Percentiles rank a stretch among this genome's conserved stretches.
Conservation (phyloP, 345 rosid species). For the Eucalyptus paniculata region DNA sequence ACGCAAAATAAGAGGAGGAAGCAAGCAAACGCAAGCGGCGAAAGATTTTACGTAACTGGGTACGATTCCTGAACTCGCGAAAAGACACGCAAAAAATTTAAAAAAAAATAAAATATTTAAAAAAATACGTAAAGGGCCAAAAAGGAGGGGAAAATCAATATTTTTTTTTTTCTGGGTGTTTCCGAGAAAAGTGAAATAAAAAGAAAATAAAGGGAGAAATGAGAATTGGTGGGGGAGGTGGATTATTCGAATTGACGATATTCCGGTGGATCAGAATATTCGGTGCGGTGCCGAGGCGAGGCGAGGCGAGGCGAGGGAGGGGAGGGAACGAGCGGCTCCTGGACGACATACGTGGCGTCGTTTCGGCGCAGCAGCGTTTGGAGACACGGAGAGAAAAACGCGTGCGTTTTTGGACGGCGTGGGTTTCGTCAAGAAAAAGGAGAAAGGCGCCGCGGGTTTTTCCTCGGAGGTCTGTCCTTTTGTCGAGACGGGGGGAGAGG, state of each 20-base stretch:
- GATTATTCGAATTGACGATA: not conserved
- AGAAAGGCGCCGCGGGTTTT: not conserved
- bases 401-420: not conserved
- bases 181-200: not conserved
- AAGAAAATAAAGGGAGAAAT: not conserved
- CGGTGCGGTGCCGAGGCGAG: not conserved
- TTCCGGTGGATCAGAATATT: not conserved
- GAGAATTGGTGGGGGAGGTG: not conserved
- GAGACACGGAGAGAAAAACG: not conserved
- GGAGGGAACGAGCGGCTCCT: not conserved
- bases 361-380: not conserved
- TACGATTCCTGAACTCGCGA: not conserved
- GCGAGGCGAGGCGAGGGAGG: too few species aligned
- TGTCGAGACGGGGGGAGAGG: not conserved
- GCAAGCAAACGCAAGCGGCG: not conserved
- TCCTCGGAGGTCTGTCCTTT: not conserved
- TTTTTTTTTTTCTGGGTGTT: not conserved
- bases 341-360: not conserved
- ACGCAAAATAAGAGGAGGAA: not conserved
- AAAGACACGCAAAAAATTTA: not conserved
- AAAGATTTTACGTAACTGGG: not conserved
- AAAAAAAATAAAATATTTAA: not conserved
- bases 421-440: accelerated
- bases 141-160: not conserved
- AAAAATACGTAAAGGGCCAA: not conserved